phyloP scores from a whole-genome alignment of 345 rosid genomes.

The Salix koriyanagi region DNA sequence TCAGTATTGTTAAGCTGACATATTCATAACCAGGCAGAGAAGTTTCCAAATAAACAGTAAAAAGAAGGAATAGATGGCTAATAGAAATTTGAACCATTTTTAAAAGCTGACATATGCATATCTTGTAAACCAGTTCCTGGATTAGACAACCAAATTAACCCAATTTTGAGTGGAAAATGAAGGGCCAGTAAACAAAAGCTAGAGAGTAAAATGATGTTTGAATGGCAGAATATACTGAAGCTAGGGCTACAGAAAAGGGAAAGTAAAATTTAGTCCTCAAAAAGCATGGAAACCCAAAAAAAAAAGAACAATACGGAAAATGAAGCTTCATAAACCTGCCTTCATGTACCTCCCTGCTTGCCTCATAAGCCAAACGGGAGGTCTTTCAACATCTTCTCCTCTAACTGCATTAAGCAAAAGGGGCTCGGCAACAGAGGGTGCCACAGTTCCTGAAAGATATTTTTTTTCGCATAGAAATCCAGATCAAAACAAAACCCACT shows the following conservation, averaged over 20 bases:
- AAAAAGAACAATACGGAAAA: background rate
- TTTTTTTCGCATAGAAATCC: background rate
- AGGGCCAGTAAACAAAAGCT: background rate
- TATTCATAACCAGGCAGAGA: too few species aligned
- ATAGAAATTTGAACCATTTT: too few species aligned
- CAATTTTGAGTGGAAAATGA: background rate
- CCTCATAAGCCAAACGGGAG: slow-evolving; percentile 99
- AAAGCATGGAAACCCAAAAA: background rate
- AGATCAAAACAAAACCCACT: background rate
- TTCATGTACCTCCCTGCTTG: slow-evolving; percentile 99
- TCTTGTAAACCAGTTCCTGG: background rate
- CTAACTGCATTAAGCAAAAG: slow-evolving; percentile 88
- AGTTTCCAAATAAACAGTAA: too few species aligned
- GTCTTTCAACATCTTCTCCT: slow-evolving; percentile 88
- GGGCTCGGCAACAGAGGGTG: slow-evolving; percentile 52
- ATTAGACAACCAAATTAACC: background rate
- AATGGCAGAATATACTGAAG: background rate
- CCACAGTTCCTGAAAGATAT: slow-evolving; percentile 45
- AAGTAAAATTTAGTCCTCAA: too few species aligned
- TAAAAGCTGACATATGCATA: background rate
- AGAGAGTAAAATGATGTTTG: background rate
- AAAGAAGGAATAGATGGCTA: background rate
- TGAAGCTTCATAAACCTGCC: slow-evolving; percentile 54
- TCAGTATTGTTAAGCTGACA: too few species aligned
- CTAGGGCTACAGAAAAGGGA: too few species aligned